These are phyloP conservation scores for Brassica rapa DNA, from an alignment of 345 rosid species.

Conservation along the genomic window DNA sequence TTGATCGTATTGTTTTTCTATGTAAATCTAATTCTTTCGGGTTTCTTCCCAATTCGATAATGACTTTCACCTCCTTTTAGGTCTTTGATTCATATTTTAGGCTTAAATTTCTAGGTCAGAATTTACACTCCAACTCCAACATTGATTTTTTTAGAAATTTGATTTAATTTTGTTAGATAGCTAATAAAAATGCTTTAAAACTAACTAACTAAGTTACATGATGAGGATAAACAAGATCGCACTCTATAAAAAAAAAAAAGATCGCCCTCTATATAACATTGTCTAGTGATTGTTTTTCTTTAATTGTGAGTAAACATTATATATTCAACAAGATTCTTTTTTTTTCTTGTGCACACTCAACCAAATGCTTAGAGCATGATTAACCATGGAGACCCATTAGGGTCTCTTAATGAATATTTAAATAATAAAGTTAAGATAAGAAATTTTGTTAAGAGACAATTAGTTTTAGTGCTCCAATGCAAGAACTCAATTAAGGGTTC, in stretches of 20 bases:
- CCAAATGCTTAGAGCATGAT: too few relatives aligned
- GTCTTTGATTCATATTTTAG: background rate
- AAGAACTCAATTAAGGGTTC: too few relatives aligned
- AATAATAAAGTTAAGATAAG: too few relatives aligned
- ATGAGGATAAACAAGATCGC: background rate
- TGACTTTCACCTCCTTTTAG: background rate
- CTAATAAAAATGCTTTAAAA: background rate
- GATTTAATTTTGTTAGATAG: background rate
- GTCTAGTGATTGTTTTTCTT: background rate
- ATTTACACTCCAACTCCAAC: background rate
- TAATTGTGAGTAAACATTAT: background rate
- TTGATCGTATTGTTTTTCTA: background rate
- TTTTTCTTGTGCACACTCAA: too few relatives aligned
- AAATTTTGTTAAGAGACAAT: too few relatives aligned
- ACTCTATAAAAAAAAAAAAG: background rate
- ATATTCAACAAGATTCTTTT: background rate
- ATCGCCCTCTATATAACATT: background rate
- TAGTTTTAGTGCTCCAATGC: too few relatives aligned
- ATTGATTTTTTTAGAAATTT: background rate
- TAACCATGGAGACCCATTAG: too few relatives aligned
- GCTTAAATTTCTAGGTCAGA: background rate
- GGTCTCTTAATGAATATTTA: too few relatives aligned
- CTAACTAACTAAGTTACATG: background rate
- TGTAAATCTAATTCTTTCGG: background rate
- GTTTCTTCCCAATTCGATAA: background rate